A percentile compares a stretch with the other conserved stretches of the same genome.
These are phyloP conservation scores for Rhodotorula sp. DNA, from an alignment of 1,284 basidiomycete species.

Conservation along the genomic window DNA sequence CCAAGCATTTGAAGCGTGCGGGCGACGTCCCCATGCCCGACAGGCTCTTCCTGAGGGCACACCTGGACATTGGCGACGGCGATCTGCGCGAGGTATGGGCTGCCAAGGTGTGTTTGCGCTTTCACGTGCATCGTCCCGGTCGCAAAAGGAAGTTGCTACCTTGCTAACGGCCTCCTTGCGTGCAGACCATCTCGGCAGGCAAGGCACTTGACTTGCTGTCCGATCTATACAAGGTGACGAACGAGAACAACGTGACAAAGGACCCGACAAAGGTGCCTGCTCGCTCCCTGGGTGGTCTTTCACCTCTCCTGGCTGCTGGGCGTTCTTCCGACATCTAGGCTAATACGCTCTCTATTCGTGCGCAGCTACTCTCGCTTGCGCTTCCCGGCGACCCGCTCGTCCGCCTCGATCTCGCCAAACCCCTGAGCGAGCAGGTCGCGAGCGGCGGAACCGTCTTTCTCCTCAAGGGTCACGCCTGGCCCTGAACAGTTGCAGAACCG, in stretches of 20 bases:
- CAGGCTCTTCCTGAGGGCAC: conserved; percentile 17
- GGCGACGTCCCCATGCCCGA: conserved; percentile 28
- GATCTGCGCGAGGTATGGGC: conserved; percentile 21
- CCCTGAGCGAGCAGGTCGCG: not conserved
- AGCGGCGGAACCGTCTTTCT: not conserved
- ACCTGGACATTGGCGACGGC: not conserved
- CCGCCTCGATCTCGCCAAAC: not conserved
- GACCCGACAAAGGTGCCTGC: conserved; percentile 14
- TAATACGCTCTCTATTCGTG: too few relatives aligned
- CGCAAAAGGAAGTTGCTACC: not conserved
- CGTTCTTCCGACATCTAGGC: too few relatives aligned
- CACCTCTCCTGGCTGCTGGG: fast-evolving
- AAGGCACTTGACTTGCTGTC: conserved; percentile 42
- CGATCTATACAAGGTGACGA: conserved; percentile 21
- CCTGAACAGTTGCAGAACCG: not conserved
- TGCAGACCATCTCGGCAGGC: conserved; percentile 15
- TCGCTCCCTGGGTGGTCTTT: too few relatives aligned
- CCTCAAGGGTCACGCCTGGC: not conserved
- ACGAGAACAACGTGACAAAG: conserved; percentile 25
- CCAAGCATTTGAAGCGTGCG: conserved; percentile 13
- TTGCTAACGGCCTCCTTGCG: fast-evolving
- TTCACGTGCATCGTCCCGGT: not conserved
- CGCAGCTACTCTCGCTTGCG: conserved; percentile 8
- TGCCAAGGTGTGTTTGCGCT: conserved; percentile 17
- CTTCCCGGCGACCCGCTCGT: not conserved